These are phyloP conservation scores for Candida sp. DNA, from an alignment of 1,139 yeast species.

Conservation along the genomic window DNA sequence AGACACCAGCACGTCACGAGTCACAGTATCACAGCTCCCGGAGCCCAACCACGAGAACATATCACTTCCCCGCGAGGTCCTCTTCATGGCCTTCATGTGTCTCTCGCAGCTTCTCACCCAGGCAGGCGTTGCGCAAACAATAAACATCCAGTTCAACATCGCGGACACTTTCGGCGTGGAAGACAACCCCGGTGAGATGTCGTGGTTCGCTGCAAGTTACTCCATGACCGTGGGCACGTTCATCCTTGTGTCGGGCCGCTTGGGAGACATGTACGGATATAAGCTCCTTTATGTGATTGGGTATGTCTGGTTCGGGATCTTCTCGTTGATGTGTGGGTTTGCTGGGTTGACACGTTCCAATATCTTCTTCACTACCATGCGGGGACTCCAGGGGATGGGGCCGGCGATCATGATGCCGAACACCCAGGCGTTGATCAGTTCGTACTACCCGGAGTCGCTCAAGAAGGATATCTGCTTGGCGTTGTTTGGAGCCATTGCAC, in stretches of 20 bases:
- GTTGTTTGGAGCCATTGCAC: slow-evolving; percentile 62
- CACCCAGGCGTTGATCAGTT: slow-evolving; percentile 58
- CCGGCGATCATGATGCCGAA: slow-evolving; percentile 62
- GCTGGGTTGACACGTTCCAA: slow-evolving; percentile 43
- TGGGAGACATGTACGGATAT: slow-evolving; percentile 70
- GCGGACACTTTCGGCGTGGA: slow-evolving; percentile 39
- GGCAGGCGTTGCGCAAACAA: slow-evolving; percentile 51
- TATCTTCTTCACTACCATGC: slow-evolving; percentile 51
- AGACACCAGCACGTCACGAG: neutral
- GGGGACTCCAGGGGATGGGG: slow-evolving; percentile 67
- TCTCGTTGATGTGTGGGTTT: slow-evolving; percentile 57
- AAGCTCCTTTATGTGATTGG: slow-evolving; percentile 53
- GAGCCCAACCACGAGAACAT: slow-evolving; percentile 22
- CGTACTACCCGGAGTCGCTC: slow-evolving; percentile 49
- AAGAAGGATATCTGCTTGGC: slow-evolving; percentile 48
- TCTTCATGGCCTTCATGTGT: slow-evolving; percentile 31
- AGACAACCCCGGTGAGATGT: slow-evolving; percentile 43
- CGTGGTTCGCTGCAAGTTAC: slow-evolving; percentile 66
- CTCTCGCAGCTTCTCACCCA: slow-evolving; percentile 55
- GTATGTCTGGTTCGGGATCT: slow-evolving; percentile 48
- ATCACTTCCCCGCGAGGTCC: slow-evolving; percentile 19
- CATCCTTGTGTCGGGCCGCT: slow-evolving; percentile 60
- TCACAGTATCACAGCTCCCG: neutral
- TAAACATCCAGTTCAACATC: slow-evolving; percentile 39
- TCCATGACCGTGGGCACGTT: slow-evolving; percentile 67